These are phyloP conservation scores for Brassica balearica DNA, from an alignment of 441 rosid genomes.

Conservation along the genomic window DNA sequence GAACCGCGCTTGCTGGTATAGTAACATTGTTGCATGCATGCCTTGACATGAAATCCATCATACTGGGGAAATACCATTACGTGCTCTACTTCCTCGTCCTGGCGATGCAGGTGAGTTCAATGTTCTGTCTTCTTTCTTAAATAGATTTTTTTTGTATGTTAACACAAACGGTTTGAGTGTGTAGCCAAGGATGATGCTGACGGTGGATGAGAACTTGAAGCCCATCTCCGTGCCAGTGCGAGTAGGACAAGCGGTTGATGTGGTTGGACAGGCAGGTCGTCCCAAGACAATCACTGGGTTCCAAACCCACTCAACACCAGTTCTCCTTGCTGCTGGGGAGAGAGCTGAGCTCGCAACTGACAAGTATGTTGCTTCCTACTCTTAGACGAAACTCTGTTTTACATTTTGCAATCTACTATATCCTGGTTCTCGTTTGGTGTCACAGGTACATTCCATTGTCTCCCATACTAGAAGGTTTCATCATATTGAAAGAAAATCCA, in stretches of 20 bases:
- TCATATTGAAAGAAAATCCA: constrained; percentile 82
- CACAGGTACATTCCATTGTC: constrained; percentile 88
- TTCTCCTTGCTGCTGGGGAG: constrained; percentile 92
- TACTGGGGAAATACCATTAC: constrained; percentile 79
- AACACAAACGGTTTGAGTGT: background rate
- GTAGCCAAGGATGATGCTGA: constrained; percentile 91
- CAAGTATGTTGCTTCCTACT: constrained; percentile 45
- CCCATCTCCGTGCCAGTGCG: constrained; percentile 83
- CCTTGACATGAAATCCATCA: constrained; percentile 81
- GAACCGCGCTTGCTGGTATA: constrained; percentile 89
- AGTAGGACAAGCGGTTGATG: constrained; percentile 92
- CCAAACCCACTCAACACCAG: constrained; percentile 92
- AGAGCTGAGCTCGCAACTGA: constrained; percentile 91
- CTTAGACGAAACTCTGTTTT: background rate
- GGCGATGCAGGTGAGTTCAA: constrained; percentile 78
- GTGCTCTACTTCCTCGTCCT: constrained; percentile 83
- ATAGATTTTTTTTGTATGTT: background rate
- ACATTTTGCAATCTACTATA: background rate
- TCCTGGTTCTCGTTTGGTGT: background rate
- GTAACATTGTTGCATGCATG: constrained; percentile 72
- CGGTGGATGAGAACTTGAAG: constrained; percentile 76
- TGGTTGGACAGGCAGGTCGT: constrained; percentile 90
- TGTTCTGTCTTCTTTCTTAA: background rate
- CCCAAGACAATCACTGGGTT: constrained; percentile 90
- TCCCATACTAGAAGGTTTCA: constrained; percentile 91